Conservation (phyloP, 2,329 filamentous ascomycete species). For the Diaporthe vexans region DNA sequence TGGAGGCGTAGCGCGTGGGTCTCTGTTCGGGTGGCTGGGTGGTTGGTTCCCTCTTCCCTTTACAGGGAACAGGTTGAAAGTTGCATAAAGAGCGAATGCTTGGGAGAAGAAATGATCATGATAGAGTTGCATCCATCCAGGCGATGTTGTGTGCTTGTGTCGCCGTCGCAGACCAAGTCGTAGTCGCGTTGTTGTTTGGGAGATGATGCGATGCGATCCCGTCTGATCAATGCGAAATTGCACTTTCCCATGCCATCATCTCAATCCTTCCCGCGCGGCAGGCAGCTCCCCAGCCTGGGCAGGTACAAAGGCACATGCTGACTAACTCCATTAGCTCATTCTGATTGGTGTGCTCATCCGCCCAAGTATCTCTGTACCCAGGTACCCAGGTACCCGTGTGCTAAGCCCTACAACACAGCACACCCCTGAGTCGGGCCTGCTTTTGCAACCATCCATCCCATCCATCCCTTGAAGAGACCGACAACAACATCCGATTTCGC, state of each 20-base stretch:
- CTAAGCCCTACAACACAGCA: neutral
- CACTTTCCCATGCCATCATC: conserved; percentile 31
- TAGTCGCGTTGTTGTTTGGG: conserved; percentile 16
- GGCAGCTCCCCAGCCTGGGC: neutral
- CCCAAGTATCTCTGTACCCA: neutral
- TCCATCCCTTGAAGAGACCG: conserved; percentile 8
- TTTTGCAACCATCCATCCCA: conserved; percentile 25
- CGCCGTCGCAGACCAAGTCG: conserved; percentile 5
- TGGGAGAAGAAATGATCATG: conserved; percentile 9
- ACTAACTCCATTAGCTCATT: neutral
- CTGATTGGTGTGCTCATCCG: too few relatives aligned
- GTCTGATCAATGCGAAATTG: conserved; percentile 29
- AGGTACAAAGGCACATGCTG: conserved; percentile 7
- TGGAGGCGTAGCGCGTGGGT: neutral
- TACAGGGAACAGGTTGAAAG: conserved; percentile 31
- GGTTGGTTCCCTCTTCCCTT: conserved; percentile 9
- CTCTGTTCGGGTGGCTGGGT: neutral
- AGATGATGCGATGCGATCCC: neutral
- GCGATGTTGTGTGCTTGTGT: neutral
- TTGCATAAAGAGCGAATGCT: conserved; percentile 38
- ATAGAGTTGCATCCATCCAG: conserved; percentile 10
- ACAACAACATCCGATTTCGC: neutral
- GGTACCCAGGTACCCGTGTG: neutral
- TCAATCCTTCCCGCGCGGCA: neutral
- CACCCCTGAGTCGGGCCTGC: conserved; percentile 10